Percentiles rank a stretch among this genome's conserved stretches.
phyloP scores from a whole-genome alignment of 2,329 filamentous ascomycete species.

The Botryotinia convoluta region DNA sequence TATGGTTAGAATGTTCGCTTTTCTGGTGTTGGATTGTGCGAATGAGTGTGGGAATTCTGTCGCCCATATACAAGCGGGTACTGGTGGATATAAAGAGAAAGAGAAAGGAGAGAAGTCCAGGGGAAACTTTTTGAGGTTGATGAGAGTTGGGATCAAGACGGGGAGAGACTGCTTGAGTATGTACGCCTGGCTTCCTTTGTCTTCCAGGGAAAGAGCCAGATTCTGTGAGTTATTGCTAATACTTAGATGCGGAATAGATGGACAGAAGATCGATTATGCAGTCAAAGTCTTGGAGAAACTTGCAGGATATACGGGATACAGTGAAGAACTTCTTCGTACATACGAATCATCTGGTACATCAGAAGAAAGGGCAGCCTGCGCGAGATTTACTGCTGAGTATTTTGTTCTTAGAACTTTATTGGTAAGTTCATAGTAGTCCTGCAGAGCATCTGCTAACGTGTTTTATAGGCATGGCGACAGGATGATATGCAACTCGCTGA shows the following conservation, averaged over 20 bases:
- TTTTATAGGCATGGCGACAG: constrained; percentile 69
- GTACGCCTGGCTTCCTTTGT: constrained; percentile 20
- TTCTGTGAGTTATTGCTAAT: neutral
- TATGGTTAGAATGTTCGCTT: constrained; percentile 55
- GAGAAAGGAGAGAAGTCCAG: constrained; percentile 33
- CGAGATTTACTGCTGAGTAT: constrained; percentile 36
- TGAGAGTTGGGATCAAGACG: constrained; percentile 67
- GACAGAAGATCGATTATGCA: constrained; percentile 54
- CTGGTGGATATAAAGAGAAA: neutral
- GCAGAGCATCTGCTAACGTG: neutral
- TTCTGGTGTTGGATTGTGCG: constrained; percentile 63
- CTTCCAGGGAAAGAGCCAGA: neutral
- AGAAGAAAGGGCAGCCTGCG: constrained; percentile 35
- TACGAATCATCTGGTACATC: constrained; percentile 30
- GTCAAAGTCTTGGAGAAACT: constrained; percentile 62
- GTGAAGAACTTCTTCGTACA: constrained; percentile 43
- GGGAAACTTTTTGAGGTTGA: constrained; percentile 52
- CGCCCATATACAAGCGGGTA: neutral
- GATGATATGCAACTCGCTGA: constrained; percentile 73
- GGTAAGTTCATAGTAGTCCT: constrained; percentile 44
- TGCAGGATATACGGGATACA: constrained; percentile 58
- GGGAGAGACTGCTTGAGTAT: constrained; percentile 61
- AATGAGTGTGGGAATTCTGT: constrained; percentile 34
- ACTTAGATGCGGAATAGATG: constrained; percentile 22
- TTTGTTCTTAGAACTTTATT: constrained; percentile 46